Evolutionary conservation across 2,329 filamentous ascomycete genomes (phyloP).

Genomic region (Cryphonectria parasitica): DNA sequence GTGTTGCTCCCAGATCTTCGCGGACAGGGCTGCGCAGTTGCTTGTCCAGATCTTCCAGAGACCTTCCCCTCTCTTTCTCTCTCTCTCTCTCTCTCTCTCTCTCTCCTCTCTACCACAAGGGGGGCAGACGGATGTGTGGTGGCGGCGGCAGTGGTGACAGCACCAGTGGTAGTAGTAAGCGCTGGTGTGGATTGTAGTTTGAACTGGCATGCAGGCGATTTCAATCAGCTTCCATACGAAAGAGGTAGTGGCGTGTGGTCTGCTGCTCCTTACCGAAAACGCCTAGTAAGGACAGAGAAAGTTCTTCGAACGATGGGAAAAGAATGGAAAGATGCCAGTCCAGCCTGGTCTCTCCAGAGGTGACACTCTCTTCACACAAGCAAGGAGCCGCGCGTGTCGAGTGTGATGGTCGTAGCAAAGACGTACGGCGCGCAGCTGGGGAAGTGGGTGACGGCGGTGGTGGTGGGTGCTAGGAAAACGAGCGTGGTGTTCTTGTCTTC

Average conservation of each 20-base stretch:
- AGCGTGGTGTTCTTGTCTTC: not conserved
- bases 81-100: not conserved
- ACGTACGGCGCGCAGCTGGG: not conserved
- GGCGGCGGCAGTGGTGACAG: not conserved
- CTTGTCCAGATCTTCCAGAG: not conserved
- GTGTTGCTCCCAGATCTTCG: not conserved
- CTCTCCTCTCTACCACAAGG: not conserved
- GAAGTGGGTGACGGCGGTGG: not conserved
- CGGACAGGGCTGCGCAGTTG: not conserved
- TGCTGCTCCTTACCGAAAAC: not conserved
- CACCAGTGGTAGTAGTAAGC: not conserved
- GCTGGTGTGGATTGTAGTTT: not conserved
- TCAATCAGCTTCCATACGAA: not conserved
- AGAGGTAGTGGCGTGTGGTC: not conserved
- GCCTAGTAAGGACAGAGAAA: not conserved
- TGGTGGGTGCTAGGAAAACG: not conserved
- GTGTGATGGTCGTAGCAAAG: not conserved
- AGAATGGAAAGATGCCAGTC: not conserved
- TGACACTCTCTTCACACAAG: not conserved
- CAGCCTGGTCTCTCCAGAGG: not conserved
- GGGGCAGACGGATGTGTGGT: not conserved
- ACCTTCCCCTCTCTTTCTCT: not conserved
- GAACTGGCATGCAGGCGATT: not conserved
- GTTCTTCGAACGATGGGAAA: not conserved
- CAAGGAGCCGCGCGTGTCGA: not conserved